A percentile compares a stretch with the other conserved stretches of the same genome.
These are phyloP conservation scores for Goffeauzyma gilvescens DNA, from an alignment of 768 basidiomycete species.

Conservation along the genomic window DNA sequence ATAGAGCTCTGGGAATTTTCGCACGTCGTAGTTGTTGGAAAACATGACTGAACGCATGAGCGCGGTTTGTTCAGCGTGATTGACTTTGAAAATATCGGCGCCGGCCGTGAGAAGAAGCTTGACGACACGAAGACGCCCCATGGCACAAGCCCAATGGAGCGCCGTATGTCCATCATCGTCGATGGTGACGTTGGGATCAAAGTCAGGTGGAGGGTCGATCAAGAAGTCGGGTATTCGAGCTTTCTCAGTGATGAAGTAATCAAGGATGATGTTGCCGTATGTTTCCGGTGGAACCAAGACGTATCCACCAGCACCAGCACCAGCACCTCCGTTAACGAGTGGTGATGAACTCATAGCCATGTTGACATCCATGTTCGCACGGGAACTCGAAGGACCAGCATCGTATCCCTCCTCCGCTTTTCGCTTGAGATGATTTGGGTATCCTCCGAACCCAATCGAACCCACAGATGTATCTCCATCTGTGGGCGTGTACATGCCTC, in stretches of 20 bases:
- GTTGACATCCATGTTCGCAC: background rate
- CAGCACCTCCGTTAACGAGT: background rate
- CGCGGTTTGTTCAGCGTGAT: constrained; percentile 88
- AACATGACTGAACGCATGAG: constrained; percentile 99
- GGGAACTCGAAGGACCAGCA: background rate
- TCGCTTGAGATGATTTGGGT: too few relatives aligned
- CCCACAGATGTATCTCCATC: too few relatives aligned
- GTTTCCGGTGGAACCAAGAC: constrained; percentile 28
- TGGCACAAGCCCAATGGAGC: constrained; percentile 95
- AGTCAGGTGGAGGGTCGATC: constrained; percentile 68
- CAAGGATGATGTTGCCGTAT: constrained; percentile 87
- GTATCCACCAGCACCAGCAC: constrained; percentile 6
- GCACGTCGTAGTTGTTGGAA: constrained; percentile 96
- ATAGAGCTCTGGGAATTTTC: constrained; percentile 94
- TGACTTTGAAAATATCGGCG: constrained; percentile 91
- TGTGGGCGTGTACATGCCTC: too few relatives aligned
- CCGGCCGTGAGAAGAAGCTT: constrained; percentile 82
- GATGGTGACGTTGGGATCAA: constrained; percentile 87
- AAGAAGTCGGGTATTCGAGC: constrained; percentile 74
- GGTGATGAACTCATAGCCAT: background rate
- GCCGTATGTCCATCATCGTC: constrained; percentile 97
- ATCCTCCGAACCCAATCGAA: too few relatives aligned
- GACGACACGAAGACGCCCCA: constrained; percentile 91
- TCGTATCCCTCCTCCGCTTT: constrained; percentile 2
- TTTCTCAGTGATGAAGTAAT: constrained; percentile 96